These are phyloP conservation scores for Pholiota adiposa DNA, from an alignment of 1,284 basidiomycete genomes.

Conservation along the genomic window DNA sequence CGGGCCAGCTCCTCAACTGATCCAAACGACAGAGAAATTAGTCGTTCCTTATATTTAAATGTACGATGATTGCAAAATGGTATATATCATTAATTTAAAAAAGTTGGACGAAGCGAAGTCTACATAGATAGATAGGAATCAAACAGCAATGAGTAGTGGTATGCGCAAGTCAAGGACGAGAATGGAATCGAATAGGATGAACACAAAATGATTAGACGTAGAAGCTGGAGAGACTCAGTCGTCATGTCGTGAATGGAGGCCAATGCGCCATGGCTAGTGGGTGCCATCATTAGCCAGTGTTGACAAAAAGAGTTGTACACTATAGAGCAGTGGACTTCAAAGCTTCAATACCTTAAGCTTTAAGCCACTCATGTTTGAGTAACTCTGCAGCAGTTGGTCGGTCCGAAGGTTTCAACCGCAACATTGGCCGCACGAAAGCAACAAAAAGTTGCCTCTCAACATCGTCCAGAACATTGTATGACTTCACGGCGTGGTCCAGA, in stretches of 20 bases:
- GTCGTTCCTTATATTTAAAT: background rate
- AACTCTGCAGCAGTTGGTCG: conserved; percentile 17
- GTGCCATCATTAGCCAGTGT: too few species aligned
- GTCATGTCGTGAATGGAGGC: background rate
- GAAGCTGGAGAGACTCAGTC: background rate
- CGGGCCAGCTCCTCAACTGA: background rate
- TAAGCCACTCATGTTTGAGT: conserved; percentile 9
- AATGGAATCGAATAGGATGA: background rate
- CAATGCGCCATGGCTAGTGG: too few species aligned
- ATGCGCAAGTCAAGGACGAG: conserved; percentile 3
- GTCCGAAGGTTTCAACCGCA: conserved; percentile 23
- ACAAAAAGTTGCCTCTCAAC: conserved; percentile 13
- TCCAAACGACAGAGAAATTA: background rate
- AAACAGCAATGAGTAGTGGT: conserved; percentile 15
- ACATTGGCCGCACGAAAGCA: conserved; percentile 19
- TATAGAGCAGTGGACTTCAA: too few species aligned
- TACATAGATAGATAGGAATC: conserved; percentile 17
- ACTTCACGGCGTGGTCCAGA: conserved; percentile 16
- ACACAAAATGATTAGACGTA: background rate
- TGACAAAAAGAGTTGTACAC: too few species aligned
- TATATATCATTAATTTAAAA: background rate
- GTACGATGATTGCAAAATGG: background rate
- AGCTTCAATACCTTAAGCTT: too few species aligned
- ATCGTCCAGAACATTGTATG: conserved; percentile 15
- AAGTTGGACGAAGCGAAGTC: conserved; percentile 5